These are phyloP conservation scores for Ascochyta fabae DNA, from an alignment of 2,329 filamentous ascomycete species.

Conservation along the genomic window DNA sequence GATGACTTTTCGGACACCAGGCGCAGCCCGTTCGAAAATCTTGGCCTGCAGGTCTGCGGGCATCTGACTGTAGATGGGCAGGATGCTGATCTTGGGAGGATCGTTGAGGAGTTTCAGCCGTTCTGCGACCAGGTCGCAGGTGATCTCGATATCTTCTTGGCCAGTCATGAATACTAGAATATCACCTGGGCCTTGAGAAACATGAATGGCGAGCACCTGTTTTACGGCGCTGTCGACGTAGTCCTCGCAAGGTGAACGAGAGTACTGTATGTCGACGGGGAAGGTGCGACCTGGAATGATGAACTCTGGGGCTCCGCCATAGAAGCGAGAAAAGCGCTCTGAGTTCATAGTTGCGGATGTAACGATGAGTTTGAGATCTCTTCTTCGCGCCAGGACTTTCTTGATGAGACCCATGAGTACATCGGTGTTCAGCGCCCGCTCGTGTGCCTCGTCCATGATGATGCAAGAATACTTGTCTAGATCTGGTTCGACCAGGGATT, in stretches of 20 bases:
- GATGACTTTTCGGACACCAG: slow-evolving; percentile 94
- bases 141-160: slow-evolving; percentile 97
- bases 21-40: slow-evolving; percentile 90
- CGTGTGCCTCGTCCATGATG: slow-evolving; percentile 99
- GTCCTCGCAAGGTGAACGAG: slow-evolving; percentile 92
- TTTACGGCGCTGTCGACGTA: slow-evolving; percentile 98
- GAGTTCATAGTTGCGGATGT: slow-evolving; percentile 99
- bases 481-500: slow-evolving; percentile 90
- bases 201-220: slow-evolving; percentile 93
- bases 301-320: slow-evolving; percentile 94
- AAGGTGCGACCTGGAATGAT: slow-evolving; percentile 96
- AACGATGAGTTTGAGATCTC: slow-evolving; percentile 94
- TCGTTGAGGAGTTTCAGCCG: slow-evolving; percentile 88
- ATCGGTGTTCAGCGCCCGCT: slow-evolving; percentile 94
- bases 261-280: slow-evolving; percentile 95
- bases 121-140: slow-evolving; percentile 90
- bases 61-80: slow-evolving; percentile 99
- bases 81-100: slow-evolving; percentile 89
- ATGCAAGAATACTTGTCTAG: slow-evolving; percentile 96
- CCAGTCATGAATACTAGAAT: slow-evolving; percentile 99
- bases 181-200: slow-evolving; percentile 90
- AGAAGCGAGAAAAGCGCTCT: slow-evolving; percentile 94
- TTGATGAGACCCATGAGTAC: slow-evolving; percentile 98
- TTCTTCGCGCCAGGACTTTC: slow-evolving; percentile 86
- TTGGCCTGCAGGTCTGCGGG: slow-evolving; percentile 96